Evolutionary conservation across 345 rosid species (phyloP), one percentile per base, ranked within the genome.

Genomic region (Eucalyptus curtisii): DNA sequence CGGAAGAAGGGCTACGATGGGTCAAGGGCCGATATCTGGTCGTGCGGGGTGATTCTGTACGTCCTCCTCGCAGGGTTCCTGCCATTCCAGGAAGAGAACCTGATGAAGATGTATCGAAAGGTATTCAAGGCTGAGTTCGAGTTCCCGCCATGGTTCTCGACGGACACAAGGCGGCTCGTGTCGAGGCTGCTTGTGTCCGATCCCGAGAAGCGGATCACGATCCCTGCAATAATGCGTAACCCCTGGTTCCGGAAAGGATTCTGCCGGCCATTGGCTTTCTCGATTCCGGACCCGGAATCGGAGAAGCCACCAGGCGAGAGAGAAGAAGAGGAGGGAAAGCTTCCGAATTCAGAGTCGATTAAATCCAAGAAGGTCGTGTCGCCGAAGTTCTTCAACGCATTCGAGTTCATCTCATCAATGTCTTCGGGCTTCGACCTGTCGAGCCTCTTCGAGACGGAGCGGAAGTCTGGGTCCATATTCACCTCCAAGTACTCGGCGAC

Each of bases 1-100:
- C 88, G 98, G 90, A 96, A 93, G 92, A 97, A 93, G 79, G 99
- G 99, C 8, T 97, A 97, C 91, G 98, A 95, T 89, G 99, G 99
- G 61, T 92, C 96, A 13, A 96, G 86, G 91, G 97, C 96, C 5
- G 99, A 95, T 92, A 88, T 94, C 50, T 97, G 99, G 99, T 97
- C 99, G 82, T 97, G 99, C 85, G 99, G 99, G 71, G 96, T 97
- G 24, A 95, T 97, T 57, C 89, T 95, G 87, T 95, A 94, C 91
- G 96, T 96, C 40, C 92, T 97, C 4, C 92, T 97, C 4, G 95
- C 98, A 12, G 98, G 97, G 12, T 90, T 91, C 55, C 92, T 97
- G 88, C 99, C 99, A 0, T 97, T 96, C 66, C 95, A 94, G 30
- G 97, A 95, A 3, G 96, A 93, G 88, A 97, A 96, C 59, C 47